A percentile compares a stretch with the other conserved stretches of the same genome.
Evolutionary conservation across 495 filamentous ascomycete species (phyloP).

Genomic region (Penicillium mononematosum): DNA sequence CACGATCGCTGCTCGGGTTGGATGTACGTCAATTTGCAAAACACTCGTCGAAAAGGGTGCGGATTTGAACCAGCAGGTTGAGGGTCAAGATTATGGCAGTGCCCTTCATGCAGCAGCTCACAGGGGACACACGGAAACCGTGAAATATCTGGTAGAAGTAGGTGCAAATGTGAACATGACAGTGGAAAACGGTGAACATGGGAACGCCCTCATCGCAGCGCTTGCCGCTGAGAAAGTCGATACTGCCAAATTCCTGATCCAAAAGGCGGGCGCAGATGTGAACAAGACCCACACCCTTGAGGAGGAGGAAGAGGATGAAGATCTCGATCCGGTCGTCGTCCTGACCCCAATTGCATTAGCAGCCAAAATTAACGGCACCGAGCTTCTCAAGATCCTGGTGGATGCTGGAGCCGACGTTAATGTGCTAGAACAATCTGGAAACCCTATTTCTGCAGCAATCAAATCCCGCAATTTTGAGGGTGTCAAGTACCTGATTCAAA

Average conservation of each 20-base stretch:
- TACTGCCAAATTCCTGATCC: constrained; percentile 25
- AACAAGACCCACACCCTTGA: constrained; percentile 7
- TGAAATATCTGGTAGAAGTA: constrained; percentile 23
- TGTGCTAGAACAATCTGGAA: background rate
- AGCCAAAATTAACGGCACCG: background rate
- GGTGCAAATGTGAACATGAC: constrained; percentile 31
- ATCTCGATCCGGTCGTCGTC: background rate
- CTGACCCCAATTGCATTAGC: background rate
- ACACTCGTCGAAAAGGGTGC: constrained; percentile 20
- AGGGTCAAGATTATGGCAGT: constrained; percentile 21
- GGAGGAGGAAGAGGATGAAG: background rate
- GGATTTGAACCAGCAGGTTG: constrained; percentile 21
- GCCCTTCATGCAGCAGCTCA: constrained; percentile 27
- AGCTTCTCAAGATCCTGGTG: background rate
- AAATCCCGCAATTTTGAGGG: background rate
- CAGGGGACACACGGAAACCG: constrained; percentile 18
- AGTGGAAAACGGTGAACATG: constrained; percentile 13
- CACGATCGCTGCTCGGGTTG: constrained; percentile 16
- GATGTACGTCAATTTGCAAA: constrained; percentile 18
- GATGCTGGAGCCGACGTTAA: background rate
- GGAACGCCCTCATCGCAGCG: constrained; percentile 21
- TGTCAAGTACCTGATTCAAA: background rate
- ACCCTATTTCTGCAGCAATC: background rate
- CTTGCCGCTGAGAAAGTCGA: constrained; percentile 13
- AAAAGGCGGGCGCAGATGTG: constrained; percentile 25